Conservation (phyloP, 257 asterid genomes). For the Solanum dulcamara region DNA sequence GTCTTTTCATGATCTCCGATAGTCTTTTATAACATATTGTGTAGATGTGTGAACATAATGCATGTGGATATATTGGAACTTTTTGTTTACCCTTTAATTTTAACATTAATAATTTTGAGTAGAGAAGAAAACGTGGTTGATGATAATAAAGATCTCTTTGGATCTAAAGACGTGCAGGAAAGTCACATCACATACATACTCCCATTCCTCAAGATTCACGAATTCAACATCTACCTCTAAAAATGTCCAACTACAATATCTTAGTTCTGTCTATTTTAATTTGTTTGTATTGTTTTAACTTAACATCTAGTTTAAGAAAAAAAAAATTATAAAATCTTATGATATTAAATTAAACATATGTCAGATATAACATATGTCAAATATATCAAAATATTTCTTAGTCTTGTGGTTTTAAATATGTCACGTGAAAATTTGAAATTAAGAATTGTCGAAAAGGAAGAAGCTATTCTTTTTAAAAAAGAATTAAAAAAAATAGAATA, state of each 20-base stretch:
- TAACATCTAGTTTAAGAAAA: too few relatives aligned
- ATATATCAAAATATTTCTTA: too few relatives aligned
- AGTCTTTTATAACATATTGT: neutral
- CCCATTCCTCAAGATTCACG: neutral
- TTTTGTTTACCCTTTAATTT: neutral
- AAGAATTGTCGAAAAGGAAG: too few relatives aligned
- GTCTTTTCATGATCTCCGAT: neutral
- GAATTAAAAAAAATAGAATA: neutral
- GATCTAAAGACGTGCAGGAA: neutral
- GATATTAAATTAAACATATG: too few relatives aligned
- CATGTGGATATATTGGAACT: neutral
- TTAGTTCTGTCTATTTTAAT: rapidly evolving
- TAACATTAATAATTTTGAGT: neutral
- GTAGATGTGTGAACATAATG: neutral
- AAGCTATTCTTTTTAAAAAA: too few relatives aligned
- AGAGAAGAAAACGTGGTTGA: neutral
- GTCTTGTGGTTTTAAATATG: too few relatives aligned
- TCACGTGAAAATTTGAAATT: too few relatives aligned
- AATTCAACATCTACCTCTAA: neutral
- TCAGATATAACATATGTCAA: too few relatives aligned
- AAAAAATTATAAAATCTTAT: too few relatives aligned
- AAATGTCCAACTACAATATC: neutral
- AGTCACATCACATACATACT: neutral
- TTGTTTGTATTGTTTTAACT: too few relatives aligned
- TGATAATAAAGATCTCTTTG: neutral